phyloP scores from a whole-genome alignment of 257 asterid genomes.

The Salvia miltiorrhiza region DNA sequence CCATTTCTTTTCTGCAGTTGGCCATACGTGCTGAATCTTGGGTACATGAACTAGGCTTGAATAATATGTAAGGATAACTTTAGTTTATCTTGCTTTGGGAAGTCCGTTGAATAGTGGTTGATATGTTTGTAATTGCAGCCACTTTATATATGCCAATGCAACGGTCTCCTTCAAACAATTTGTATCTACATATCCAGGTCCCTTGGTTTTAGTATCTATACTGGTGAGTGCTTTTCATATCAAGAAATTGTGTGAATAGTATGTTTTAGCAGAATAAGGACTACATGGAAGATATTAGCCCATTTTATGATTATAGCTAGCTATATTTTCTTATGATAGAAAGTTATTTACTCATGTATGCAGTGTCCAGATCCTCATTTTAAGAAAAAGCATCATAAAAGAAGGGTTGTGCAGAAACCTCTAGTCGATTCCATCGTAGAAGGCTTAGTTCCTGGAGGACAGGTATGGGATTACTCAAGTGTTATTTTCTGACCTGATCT shows the following conservation, averaged over 20 bases:
- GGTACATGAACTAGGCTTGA: constrained; percentile 63
- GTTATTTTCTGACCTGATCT: not conserved
- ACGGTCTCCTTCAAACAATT: constrained; percentile 71
- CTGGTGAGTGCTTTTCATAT: constrained; percentile 55
- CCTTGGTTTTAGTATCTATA: no score
- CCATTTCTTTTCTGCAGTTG: constrained; percentile 56
- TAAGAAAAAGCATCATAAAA: constrained; percentile 80
- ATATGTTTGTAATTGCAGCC: constrained; percentile 54
- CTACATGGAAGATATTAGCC: no score
- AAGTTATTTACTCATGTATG: constrained; percentile 22
- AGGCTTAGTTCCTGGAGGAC: constrained; percentile 64
- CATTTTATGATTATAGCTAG: not conserved
- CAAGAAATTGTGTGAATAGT: no score
- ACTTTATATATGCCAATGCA: constrained; percentile 77
- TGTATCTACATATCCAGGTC: constrained; percentile 41
- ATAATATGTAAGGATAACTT: constrained; percentile 63
- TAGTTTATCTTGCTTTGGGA: constrained; percentile 20
- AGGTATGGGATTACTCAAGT: constrained; percentile 41
- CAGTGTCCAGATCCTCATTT: constrained; percentile 99
- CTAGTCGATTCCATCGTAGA: constrained; percentile 67
- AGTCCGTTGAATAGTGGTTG: constrained; percentile 18
- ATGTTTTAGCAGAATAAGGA: no score
- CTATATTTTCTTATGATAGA: constrained; percentile 9
- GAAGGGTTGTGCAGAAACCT: constrained; percentile 94
- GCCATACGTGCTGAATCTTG: constrained; percentile 81